Evolutionary conservation across 108 stramenopile species (phyloP), one percentile per base, ranked within the genome.

Genomic region (Discostella pseudostelligera): DNA sequence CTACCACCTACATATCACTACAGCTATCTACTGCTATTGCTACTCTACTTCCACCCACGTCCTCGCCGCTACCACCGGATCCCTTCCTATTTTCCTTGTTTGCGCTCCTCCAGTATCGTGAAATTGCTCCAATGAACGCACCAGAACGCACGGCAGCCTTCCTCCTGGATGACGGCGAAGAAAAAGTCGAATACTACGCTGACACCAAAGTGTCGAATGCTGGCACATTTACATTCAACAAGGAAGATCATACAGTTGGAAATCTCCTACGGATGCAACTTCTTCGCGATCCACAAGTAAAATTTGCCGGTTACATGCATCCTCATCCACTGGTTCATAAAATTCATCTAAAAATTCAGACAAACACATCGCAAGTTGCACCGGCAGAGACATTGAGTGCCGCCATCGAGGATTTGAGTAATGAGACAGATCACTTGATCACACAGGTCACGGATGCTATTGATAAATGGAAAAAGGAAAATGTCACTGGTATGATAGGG

Each of bases 171-270:
- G 90, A 95, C 56, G 90, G 83, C 1, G 90, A 92, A 74, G 65
- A 75, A 37, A 94, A 92, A 55, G 77, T 94, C 55, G 83, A 76
- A 28, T 96, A 96, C 76, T 56, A 75, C 29, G 77, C 83, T 1
- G 95, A 97, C 68, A 93, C 94, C 8, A 96, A 97, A 75, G 88
- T 94, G 13, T 78, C 93, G 32, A 96, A 97, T 57, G 93, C 96
- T 0, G 97, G 97, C 24, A 97, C 94, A 17, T 97, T 98, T 64
- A 86, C 86, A 47, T 83, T 98, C 63, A 97, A 95, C 72, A 97
- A 96, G 62, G 97, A 98, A 79, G 97, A 98, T 76, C 97, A 98
- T 72, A 98, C 97, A 0, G 61, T 98, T 13, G 92, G 87, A 0
- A 98, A 98, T 64, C 77, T 98, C 21, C 65, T 98, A 44, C 90